phyloP scores from a whole-genome alignment of 495 filamentous ascomycete species.

The Xylaria flabelliformis region DNA sequence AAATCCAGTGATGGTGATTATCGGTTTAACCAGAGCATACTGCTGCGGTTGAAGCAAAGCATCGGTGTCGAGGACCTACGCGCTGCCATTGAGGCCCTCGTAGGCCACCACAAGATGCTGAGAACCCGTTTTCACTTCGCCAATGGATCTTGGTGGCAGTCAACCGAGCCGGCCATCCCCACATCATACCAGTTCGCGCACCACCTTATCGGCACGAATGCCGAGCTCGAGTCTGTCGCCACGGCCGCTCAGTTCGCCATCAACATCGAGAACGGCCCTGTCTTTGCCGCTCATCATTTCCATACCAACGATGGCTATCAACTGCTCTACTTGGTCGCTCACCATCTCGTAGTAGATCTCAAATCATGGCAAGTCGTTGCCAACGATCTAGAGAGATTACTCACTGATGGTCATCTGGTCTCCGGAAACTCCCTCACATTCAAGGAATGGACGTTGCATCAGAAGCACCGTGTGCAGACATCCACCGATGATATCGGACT shows the following conservation, averaged over 20 bases:
- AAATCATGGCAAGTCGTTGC: slow-evolving; percentile 74
- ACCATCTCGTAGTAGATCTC: slow-evolving; percentile 74
- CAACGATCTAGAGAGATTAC: slow-evolving; percentile 68
- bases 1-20: slow-evolving; percentile 59
- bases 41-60: slow-evolving; percentile 61
- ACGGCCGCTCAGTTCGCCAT: slow-evolving; percentile 47
- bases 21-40: slow-evolving; percentile 77
- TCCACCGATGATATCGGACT: slow-evolving; percentile 34
- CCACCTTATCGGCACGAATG: slow-evolving; percentile 43
- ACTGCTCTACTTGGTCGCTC: slow-evolving; percentile 67
- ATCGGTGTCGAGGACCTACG: slow-evolving; percentile 56
- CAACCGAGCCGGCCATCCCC: slow-evolving; percentile 44
- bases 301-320: slow-evolving; percentile 53
- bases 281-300: slow-evolving; percentile 55
- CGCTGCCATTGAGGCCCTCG: slow-evolving; percentile 62
- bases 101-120: slow-evolving; percentile 75
- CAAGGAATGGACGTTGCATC: slow-evolving; percentile 64
- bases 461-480: slow-evolving; percentile 42
- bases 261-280: slow-evolving; percentile 44
- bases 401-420: slow-evolving; percentile 54
- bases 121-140: slow-evolving; percentile 63
- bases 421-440: slow-evolving; percentile 61
- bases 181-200: slow-evolving; percentile 50
- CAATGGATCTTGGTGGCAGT: slow-evolving; percentile 50
- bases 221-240: slow-evolving; percentile 49